Evolutionary conservation across 345 rosid genomes (phyloP), one percentile per base, ranked within the genome.

Genomic region (Populus nigra): DNA sequence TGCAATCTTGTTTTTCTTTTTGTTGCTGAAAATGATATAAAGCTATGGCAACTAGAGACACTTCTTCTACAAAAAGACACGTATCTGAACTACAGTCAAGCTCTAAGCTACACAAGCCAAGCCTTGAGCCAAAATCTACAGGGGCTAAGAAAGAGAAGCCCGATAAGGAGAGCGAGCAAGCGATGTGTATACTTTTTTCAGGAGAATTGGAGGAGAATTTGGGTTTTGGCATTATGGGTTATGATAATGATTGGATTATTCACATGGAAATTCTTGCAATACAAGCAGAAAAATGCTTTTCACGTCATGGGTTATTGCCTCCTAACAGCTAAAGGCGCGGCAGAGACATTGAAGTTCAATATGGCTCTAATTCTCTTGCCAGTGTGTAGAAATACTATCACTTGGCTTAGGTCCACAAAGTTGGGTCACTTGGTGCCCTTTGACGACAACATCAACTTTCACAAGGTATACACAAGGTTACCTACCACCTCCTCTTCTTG

Each of bases 31-130:
- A 68, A 77, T 77, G 80, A 53, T 53, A 65, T 86, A 86, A 86
- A 96, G 99, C 91, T 96, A 75, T 93, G 99, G 99, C 99, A 96
- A 86, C 83, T 96, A 69, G 99, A 96, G 89, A 96, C 99, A 4
- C 88, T 96, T 70, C 97, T 96, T 72, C 85, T 96, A 63, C 99
- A 96, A 69, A 96, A 92, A 84, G 99, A 96, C 83, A 96, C 99
- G 77, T 96, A 93, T 83, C 84, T 92, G 18, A 96, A 88, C 87
- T 93, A 96, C 81, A 96, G 99, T 71, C 97, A 93, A 86, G 97
- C 98, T 39, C 83, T 96, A 25, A 96, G 99, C 84, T 93, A 96
- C 84, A 96, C 99, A 4, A 96, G 99, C 85, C 99, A 96, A 82
- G 98, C 98, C 68, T 78, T 96, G 79, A 96, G 99, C 89, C 99